Evolutionary conservation across 176 grass and related monocot genomes (phyloP), one percentile per base, ranked within the genome.

Genomic region (Paspalum vaginatum): DNA sequence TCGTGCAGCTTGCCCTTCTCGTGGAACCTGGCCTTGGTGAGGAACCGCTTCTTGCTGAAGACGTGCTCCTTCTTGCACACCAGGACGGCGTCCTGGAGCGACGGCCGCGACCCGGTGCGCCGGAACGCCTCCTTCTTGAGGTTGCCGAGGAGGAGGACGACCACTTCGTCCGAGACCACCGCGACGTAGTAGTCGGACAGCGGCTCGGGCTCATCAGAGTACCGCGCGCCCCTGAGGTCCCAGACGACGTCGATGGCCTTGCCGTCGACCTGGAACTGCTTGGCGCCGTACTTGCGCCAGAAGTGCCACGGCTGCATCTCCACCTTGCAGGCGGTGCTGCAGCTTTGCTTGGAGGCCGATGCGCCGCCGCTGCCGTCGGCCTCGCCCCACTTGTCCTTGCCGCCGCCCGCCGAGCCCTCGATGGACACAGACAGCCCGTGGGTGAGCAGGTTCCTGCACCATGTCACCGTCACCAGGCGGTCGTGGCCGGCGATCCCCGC

Each of bases 241-340:
- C 95, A 98, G 18, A 92, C 91, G 40, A 98, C 89, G 69, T 94
- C 95, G 0, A 98, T 72, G 17, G 86, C 45, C 57, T 61, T 38
- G 47, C 87, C 83, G 43, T 92, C 92, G 4, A 92, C 86, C 51
- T 85, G 82, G 85, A 98, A 90, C 68, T 85, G 83, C 70, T 91
- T 92, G 20, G 92, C 85, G 4, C 95, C 95, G 22, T 98, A 83
- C 84, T 88, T 92, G 26, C 92, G 89, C 89, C 89, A 98, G 81
- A 94, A 94, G 70, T 92, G 86, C 95, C 95, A 98, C 15, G 95
- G 90, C 81, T 87, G 76, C 87, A 98, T 89, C 85, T 98, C 90
- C 68, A 98, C 92, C 82, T 94, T 98, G 88, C 92, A 98, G 2
- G 77, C 74, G 45, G 52, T 61, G 50, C 77, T 60, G 50, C 76